Conservation (phyloP, 2,329 filamentous ascomycete genomes). For the Hypomyces perniciosus region DNA sequence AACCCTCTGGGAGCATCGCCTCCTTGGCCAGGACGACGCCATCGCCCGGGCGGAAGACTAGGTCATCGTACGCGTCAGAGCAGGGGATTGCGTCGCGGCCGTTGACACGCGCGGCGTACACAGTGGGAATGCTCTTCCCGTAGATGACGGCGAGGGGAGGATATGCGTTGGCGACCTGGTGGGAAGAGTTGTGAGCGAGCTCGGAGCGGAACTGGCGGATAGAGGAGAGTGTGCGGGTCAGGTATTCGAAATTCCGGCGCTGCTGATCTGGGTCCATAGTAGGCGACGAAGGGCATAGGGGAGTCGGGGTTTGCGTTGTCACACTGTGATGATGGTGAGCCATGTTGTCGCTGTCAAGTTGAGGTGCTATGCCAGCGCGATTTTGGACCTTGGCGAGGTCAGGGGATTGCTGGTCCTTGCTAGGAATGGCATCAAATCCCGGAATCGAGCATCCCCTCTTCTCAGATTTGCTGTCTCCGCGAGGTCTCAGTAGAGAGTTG, state of each 20-base stretch:
- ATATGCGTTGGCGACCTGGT: slow-evolving; percentile 64
- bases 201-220: slow-evolving; percentile 72
- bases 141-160: slow-evolving; percentile 81
- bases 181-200: slow-evolving; percentile 54
- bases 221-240: slow-evolving; percentile 65
- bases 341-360: slow-evolving; percentile 16
- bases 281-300: slow-evolving; percentile 13
- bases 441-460: slow-evolving; percentile 17
- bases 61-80: slow-evolving; percentile 75
- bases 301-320: slow-evolving; percentile 12
- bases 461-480: slow-evolving; percentile 39
- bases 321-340: slow-evolving; percentile 8
- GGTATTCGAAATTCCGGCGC: slow-evolving; percentile 52
- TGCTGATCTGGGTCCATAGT: slow-evolving; percentile 20
- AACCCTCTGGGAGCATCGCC: slow-evolving; percentile 78
- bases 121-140: slow-evolving; percentile 79
- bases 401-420: neutral
- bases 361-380: slow-evolving; percentile 26
- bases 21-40: slow-evolving; percentile 82
- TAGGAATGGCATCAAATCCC: neutral
- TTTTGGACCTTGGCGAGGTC: slow-evolving; percentile 31
- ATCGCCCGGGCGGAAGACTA: slow-evolving; percentile 82
- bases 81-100: slow-evolving; percentile 68
- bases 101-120: slow-evolving; percentile 71
- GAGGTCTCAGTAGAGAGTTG: slow-evolving; percentile 36